Evolutionary conservation across 495 filamentous ascomycete species (phyloP), one percentile per base, ranked within the genome.

Genomic region (Penicillium odoratum): DNA sequence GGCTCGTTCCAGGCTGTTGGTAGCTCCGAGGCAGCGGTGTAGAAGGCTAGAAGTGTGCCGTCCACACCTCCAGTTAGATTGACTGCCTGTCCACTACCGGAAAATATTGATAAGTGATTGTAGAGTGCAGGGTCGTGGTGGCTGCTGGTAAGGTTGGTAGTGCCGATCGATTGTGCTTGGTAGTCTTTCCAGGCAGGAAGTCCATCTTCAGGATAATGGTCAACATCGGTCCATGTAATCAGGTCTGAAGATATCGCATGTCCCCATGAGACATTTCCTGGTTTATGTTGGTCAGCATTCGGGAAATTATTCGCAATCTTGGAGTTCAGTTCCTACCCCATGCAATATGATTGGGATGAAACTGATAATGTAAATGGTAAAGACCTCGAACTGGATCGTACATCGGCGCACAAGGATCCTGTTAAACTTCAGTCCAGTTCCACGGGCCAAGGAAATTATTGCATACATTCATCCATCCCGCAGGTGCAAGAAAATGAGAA

Each of bases 211-310:
- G 56, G 60, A 16, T 51, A 30, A 21, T 56, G 51, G 48, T 59
- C 60, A 5, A 62, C 56, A 30, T 62, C 60, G 1, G 55, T 62
- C 60, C 60, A 62, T 2, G 51, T 56, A 25, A 62, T 56, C 21
- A 62, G 31, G 29, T 62, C 56, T n/a, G 21, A 33, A 13, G 56
- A 58, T 15, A 56, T 62, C 5, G 60, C 60, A 34, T 62, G 60
- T 52, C 60, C 60, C 60, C 60, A 62, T 8, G 60, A 62, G 31
- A 62, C 48, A n/a, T 62, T 62, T 0, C 60, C 60, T 62, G n/a
- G 4, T 18, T 10, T 16, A 11, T 16, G 15, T 10, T 31, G 13
- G 26, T 48, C 8, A 48, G 28, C 1, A 18, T 48, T 8, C 10
- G 51, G 7, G 26, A 13, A 5, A 31, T 7, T 1, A 33, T 25